Percentiles rank a stretch among this genome's conserved stretches.
Evolutionary conservation across 257 asterid genomes (phyloP).

Genomic region (Buddleja alternifolia): DNA sequence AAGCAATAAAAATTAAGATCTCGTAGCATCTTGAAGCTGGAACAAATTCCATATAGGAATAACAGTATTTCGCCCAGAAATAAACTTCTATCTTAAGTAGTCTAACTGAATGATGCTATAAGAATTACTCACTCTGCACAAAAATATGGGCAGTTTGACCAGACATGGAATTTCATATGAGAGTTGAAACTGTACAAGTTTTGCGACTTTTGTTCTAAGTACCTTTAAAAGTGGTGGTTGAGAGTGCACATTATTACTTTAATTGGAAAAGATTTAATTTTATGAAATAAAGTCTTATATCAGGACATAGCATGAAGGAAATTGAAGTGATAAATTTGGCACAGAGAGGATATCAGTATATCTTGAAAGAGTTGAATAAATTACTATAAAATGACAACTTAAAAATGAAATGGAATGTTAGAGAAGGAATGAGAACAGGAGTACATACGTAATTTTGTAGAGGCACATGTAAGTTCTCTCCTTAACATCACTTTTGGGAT

Average conservation of each 20-base stretch:
- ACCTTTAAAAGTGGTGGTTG: too few relatives aligned
- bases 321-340: too few relatives aligned
- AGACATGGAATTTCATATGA: too few relatives aligned
- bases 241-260: too few relatives aligned
- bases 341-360: neutral
- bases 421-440: slow-evolving; percentile 17
- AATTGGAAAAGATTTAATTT: too few relatives aligned
- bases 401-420: neutral
- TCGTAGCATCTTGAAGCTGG: slow-evolving; percentile 9
- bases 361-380: neutral
- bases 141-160: too few relatives aligned
- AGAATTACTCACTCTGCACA: neutral
- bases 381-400: neutral
- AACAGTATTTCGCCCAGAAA: slow-evolving; percentile 8
- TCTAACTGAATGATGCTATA: neutral
- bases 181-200: too few relatives aligned
- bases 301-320: too few relatives aligned
- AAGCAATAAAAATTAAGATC: slow-evolving; percentile 5
- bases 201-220: too few relatives aligned
- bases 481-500: slow-evolving; percentile 59
- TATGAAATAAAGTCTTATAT: too few relatives aligned
- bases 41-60: neutral
- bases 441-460: slow-evolving; percentile 83
- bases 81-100: slow-evolving; percentile 5
- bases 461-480: slow-evolving; percentile 76